Evolutionary conservation across 257 asterid species (phyloP), one percentile per base, ranked within the genome.

Genomic region (Solanum chilense): DNA sequence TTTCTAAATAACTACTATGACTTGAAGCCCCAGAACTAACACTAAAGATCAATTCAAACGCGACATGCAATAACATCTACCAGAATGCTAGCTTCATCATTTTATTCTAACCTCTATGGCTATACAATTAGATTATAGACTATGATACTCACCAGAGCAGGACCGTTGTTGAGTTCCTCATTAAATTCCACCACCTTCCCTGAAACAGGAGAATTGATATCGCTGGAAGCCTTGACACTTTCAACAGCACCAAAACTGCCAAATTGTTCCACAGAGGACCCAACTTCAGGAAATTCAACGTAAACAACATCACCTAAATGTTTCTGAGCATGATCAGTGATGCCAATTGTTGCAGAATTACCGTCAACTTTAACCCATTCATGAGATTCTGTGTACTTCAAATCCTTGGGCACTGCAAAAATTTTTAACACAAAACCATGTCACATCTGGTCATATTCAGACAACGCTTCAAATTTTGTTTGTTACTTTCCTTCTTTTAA

Each of bases 271-370:
- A 97, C 99, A 31, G 88, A 88, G 83, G 89, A 39, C 66, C 99
- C 98, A 85, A 91, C 92, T 12, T 97, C 99, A 7, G 99, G 99
- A 82, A 97, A 90, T 75, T 95, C 99, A 25, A 94, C 98, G 52
- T 94, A 97, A n/a, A 95, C 98, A 68, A 97, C 98, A 88, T 97
- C 99, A 42, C 99, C 99, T 82, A 97, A 89, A 91, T 97, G 99
- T 89, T 92, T 96, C 81, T 95, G 99, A 71, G 99, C 99, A 88
- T 95, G 99, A 89, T 97, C 97, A 0, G 98, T 94, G 81, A 97
- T 97, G 90, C 98, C 99, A 35, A 97, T 89, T 70, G 97, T 95
- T 21, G 98, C 99, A 58, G 94, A 88, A 77, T 89, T 93, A 82
- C 97, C 98, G 3, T 94, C 96, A 88, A 97, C 91, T 92, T 95